Evolutionary conservation across 2,329 filamentous ascomycete species (phyloP).

Genomic region (Pyricularia grisea): DNA sequence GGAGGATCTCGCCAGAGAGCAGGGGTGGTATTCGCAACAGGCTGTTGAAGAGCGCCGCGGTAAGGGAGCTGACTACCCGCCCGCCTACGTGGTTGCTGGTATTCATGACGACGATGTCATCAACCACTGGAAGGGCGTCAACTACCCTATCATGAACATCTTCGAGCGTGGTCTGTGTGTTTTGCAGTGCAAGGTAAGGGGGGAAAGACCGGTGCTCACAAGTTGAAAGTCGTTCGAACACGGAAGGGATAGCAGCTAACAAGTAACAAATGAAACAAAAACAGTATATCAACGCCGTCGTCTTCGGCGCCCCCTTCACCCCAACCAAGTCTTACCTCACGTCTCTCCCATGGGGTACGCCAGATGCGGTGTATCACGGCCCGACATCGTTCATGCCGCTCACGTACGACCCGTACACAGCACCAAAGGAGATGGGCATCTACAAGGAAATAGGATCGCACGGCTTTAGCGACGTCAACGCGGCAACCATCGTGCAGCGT

Average conservation of each 20-base stretch:
- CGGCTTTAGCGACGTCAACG: conserved; percentile 79
- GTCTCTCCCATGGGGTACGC: conserved; percentile 62
- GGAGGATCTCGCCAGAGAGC: conserved; percentile 53
- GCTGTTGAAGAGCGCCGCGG: conserved; percentile 53
- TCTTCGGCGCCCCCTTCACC: conserved; percentile 85
- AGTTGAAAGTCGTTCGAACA: neutral
- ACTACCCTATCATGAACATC: conserved; percentile 99
- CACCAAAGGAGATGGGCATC: conserved; percentile 72
- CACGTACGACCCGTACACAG: conserved; percentile 72
- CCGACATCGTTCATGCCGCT: conserved; percentile 82
- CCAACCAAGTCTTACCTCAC: conserved; percentile 72
- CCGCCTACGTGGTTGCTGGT: conserved; percentile 82
- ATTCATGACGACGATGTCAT: conserved; percentile 93
- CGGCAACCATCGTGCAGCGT: conserved; percentile 80
- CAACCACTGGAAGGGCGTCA: conserved; percentile 93
- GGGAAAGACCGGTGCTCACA: neutral
- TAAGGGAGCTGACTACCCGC: conserved; percentile 66
- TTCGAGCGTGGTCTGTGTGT: conserved; percentile 94
- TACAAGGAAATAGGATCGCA: conserved; percentile 72
- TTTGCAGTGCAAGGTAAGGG: conserved; percentile 75
- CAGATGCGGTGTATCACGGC: conserved; percentile 87
- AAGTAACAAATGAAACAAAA: neutral
- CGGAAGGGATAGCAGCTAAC: neutral
- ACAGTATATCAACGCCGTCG: conserved; percentile 76
- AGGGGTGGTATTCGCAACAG: conserved; percentile 67